phyloP scores from a whole-genome alignment of 2,329 filamentous ascomycete genomes.

The Sporothrix dimorphospora region DNA sequence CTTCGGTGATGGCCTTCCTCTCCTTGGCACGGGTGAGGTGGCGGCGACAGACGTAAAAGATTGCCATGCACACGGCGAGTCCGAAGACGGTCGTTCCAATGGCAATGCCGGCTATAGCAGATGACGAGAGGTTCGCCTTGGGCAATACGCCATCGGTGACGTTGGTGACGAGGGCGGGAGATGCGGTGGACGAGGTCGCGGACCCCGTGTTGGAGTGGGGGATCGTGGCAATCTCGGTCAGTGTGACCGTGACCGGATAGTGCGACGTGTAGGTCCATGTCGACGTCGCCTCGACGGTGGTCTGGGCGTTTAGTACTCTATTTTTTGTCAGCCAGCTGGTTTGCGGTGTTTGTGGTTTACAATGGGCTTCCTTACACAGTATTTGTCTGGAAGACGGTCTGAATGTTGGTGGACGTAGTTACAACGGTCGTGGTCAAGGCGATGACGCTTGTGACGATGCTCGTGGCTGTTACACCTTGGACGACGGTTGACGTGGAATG shows the following conservation, averaged over 20 bases:
- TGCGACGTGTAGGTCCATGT: slow-evolving; percentile 32
- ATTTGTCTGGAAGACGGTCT: slow-evolving; percentile 29
- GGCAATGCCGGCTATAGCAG: slow-evolving; percentile 35
- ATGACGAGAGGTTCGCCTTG: slow-evolving; percentile 24
- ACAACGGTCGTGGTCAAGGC: slow-evolving; percentile 25
- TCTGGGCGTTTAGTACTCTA: slow-evolving; percentile 32
- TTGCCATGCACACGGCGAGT: slow-evolving; percentile 17
- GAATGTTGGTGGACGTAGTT: slow-evolving; percentile 19
- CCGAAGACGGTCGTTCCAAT: slow-evolving; percentile 30
- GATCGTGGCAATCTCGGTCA: slow-evolving; percentile 29
- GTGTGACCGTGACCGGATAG: slow-evolving; percentile 32
- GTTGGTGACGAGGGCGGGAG: slow-evolving; percentile 20
- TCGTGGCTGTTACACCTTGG: slow-evolving; percentile 27
- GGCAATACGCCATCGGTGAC: no score
- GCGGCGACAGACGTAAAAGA: slow-evolving; percentile 24
- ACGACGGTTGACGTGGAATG: slow-evolving; percentile 28
- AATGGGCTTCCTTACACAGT: slow-evolving; percentile 26
- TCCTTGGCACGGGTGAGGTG: slow-evolving; percentile 6
- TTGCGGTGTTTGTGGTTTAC: neutral
- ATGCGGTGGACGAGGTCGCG: neutral
- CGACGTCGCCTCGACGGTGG: slow-evolving; percentile 34
- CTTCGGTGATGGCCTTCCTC: slow-evolving; percentile 23
- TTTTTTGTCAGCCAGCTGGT: neutral
- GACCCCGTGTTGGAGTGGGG: neutral
- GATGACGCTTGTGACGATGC: neutral